Percentiles rank a stretch among this genome's conserved stretches.
Evolutionary conservation across 129 eudicot genomes (phyloP).

Genomic region (Apium graveolens): DNA sequence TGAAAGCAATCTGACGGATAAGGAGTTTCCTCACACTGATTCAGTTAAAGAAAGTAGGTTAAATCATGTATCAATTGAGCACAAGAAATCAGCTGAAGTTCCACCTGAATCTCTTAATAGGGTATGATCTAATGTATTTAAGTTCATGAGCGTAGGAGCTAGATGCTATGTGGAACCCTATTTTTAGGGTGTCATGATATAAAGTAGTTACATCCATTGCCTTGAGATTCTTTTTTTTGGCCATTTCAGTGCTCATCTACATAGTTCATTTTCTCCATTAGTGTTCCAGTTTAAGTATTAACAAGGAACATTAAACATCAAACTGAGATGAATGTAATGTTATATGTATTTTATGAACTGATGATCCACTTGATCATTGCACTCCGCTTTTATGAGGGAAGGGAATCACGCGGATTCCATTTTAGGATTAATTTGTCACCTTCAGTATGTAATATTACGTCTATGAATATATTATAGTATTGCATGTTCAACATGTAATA

Average conservation of each 20-base stretch:
- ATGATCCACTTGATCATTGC: neutral
- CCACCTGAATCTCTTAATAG: constrained; percentile 63
- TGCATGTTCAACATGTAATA: neutral
- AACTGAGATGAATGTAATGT: neutral
- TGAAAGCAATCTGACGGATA: constrained; percentile 20
- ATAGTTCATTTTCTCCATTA: neutral
- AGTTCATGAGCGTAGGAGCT: neutral
- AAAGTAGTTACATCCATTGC: neutral
- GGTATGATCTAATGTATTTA: constrained; percentile 28
- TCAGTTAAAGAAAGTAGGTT: constrained; percentile 22
- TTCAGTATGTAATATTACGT: neutral
- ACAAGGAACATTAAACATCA: neutral
- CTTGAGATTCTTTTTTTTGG: neutral
- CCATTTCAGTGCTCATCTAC: neutral
- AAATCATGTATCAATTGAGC: constrained; percentile 19
- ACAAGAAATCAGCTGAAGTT: constrained; percentile 32
- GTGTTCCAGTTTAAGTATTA: neutral
- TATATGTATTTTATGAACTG: neutral
- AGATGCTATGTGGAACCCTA: neutral
- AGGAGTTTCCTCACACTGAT: constrained; percentile 19
- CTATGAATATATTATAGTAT: neutral
- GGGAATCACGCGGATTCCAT: neutral
- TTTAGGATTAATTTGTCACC: neutral
- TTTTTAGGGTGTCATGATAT: neutral
- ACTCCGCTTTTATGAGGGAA: neutral